Conservation (phyloP, 192 early-diverging fungal genomes). For the Coemansia sp. region DNA sequence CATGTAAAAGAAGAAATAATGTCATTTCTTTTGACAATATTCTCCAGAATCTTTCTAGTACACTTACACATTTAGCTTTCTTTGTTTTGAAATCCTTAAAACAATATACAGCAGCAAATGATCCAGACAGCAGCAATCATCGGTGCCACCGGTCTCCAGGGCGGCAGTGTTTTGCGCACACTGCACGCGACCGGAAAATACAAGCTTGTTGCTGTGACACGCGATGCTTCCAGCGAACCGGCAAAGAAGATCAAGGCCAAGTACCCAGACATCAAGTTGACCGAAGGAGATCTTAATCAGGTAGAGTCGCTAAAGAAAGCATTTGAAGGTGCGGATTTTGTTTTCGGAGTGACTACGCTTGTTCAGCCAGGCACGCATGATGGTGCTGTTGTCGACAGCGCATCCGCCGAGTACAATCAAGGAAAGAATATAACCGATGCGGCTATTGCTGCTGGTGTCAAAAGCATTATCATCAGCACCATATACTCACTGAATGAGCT, state of each 20-base stretch:
- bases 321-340: conserved; percentile 21
- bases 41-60: too few species aligned
- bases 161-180: conserved; percentile 40
- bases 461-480: conserved; percentile 30
- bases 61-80: too few species aligned
- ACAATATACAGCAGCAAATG: conserved; percentile 7
- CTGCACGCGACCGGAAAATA: conserved; percentile 29
- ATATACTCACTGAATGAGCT: conserved; percentile 29
- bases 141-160: conserved; percentile 48
- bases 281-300: conserved; percentile 24
- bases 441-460: conserved; percentile 28
- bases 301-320: conserved; percentile 22
- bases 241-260: conserved; percentile 16
- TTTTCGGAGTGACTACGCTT: conserved; percentile 39
- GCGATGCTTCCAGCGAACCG: conserved; percentile 14
- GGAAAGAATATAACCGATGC: conserved; percentile 46
- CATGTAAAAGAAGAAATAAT: too few species aligned
- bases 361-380: conserved; percentile 15
- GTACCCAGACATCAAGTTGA: conserved; percentile 32
- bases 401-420: conserved; percentile 35
- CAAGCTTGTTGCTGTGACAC: conserved; percentile 33
- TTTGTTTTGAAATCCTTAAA: too few species aligned
- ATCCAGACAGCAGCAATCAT: conserved; percentile 28
- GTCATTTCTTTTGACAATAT: too few species aligned
- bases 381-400: conserved; percentile 9